Conservation (phyloP, 2,329 filamentous ascomycete genomes). For the Colletotrichum sp. region DNA sequence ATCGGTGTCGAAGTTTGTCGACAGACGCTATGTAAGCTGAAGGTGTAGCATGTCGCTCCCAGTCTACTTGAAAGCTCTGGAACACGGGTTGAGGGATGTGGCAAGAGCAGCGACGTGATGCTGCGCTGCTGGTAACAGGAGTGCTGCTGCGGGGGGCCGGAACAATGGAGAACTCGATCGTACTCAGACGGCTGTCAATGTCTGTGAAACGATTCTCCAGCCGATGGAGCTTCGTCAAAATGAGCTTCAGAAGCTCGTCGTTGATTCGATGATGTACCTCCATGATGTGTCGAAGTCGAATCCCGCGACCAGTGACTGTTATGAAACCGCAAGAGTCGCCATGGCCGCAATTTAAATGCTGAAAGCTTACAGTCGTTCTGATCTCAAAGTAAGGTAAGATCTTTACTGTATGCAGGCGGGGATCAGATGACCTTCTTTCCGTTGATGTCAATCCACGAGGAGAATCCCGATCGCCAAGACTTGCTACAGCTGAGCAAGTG, state of each 20-base stretch:
- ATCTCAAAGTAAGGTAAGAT: neutral
- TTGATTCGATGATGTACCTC: neutral
- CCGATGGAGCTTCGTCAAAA: constrained; percentile 5
- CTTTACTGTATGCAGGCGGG: neutral
- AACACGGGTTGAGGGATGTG: neutral
- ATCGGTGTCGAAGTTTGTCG: neutral
- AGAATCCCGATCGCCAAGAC: neutral
- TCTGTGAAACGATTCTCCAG: constrained; percentile 1
- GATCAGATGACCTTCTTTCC: neutral
- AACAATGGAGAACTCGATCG: neutral
- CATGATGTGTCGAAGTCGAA: neutral
- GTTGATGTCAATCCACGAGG: neutral
- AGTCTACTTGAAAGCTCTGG: neutral
- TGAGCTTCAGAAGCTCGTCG: constrained; percentile 9
- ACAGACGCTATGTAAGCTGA: neutral
- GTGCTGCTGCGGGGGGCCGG: neutral
- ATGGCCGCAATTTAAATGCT: neutral
- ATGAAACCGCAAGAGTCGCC: neutral
- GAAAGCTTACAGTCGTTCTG: neutral
- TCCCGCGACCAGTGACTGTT: neutral
- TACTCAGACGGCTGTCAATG: neutral
- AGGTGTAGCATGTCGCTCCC: neutral
- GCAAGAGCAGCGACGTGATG: neutral
- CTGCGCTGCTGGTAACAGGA: neutral
- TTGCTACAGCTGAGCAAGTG: neutral